Base-by-base conservation (phyloP, 768 basidiomycete species). In the Termitomyces sp. region DNA sequence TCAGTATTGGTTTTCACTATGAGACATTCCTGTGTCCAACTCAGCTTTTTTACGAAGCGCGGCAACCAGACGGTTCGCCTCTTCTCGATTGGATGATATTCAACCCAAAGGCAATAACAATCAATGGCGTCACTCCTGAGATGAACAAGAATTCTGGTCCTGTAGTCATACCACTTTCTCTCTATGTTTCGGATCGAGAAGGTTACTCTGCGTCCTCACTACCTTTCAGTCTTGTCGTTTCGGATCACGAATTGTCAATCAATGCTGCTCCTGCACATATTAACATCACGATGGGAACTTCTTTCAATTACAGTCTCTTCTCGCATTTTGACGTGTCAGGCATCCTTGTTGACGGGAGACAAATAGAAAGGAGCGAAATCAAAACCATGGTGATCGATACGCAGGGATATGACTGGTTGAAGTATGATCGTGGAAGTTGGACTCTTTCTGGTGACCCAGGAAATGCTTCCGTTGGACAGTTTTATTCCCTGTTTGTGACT, bases 1-100 rank as follows among this genome's bases (percentile, higher is more conserved):
- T 96, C 72, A 92, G 90, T 63, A 79, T 98, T 55, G 95, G 94
- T 14, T 82, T 97, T 62, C 71, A 84, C 49, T 74, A 80, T 56
- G 72, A 79, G 35, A 93, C 89, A 2, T 87, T 84, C 67, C 56
- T 65, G 2, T 72, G 78, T 30, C 55, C 68, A 15, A 70, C 78
- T 34, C 71, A 70, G 26, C 61, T 90, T 38, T 87, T 66, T 65
- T 93, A 94, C 64, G 74, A 77, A 10, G 84, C 85, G 26, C 75
- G 80, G 34, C 79, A 80, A 63, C 72, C 75, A 1, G 82, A 91
- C 60, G 86, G 90, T n/a, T 81, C 83, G 1, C 73, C 76, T 5
- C 74, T 93, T 28, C 94, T 93, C 0, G 59, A 69, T 9, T 97
- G 92, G 88, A 74, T 96, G 67, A 57, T 53, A 11, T 98, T 92